These are phyloP conservation scores for Caryopteris hybrid DNA, from an alignment of 305 asterid species.

Conservation along the genomic window DNA sequence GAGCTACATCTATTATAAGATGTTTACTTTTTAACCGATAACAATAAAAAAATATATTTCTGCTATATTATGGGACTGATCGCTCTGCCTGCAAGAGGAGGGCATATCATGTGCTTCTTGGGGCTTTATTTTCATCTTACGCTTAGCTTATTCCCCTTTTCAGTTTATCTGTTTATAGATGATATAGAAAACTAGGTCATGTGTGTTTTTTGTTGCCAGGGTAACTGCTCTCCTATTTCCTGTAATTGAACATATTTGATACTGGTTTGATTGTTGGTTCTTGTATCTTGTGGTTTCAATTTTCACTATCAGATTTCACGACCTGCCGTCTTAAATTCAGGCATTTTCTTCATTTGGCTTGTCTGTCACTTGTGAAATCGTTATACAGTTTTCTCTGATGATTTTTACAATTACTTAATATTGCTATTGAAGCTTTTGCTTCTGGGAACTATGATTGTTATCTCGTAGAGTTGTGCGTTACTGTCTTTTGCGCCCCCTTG, in stretches of 20 bases:
- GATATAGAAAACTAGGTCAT: background rate
- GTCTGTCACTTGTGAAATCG: background rate
- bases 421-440: background rate
- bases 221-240: background rate
- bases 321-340: constrained; percentile 4
- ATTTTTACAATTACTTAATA: background rate
- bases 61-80: background rate
- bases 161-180: background rate
- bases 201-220: background rate
- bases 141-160: background rate
- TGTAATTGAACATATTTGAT: background rate
- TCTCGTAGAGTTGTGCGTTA: constrained; percentile 12
- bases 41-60: background rate
- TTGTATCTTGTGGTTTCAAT: background rate
- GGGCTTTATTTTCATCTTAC: background rate
- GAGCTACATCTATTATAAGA: background rate
- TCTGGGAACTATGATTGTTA: background rate
- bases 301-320: background rate
- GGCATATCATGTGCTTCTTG: background rate
- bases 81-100: background rate
- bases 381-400: background rate
- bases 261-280: constrained; percentile 4
- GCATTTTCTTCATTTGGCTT: background rate
- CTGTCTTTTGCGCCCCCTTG: constrained; percentile 14
- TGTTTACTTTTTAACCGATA: background rate